These are phyloP conservation scores for Lycium barbarum DNA, from an alignment of 257 asterid genomes.

Conservation along the genomic window DNA sequence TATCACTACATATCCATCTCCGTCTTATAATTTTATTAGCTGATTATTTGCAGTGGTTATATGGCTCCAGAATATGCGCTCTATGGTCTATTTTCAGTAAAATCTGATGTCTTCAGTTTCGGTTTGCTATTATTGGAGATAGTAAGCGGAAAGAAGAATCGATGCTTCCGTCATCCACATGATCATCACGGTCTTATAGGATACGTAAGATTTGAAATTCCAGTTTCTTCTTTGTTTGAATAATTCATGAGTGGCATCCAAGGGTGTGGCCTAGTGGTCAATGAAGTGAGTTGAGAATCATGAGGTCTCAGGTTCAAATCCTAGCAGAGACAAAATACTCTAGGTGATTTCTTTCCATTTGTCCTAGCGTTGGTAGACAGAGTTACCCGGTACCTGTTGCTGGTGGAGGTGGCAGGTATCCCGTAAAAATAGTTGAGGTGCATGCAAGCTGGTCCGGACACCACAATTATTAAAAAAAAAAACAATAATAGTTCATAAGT, in stretches of 20 bases:
- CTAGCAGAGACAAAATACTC: too few species aligned
- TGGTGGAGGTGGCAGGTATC: too few species aligned
- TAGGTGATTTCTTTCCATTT: too few species aligned
- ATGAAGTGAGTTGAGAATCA: too few species aligned
- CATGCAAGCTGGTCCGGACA: too few species aligned
- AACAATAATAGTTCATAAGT: background rate
- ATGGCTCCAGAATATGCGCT: slow-evolving; percentile 50
- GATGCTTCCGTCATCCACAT: slow-evolving; percentile 34
- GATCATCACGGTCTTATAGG: slow-evolving; percentile 40
- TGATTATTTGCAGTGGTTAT: slow-evolving; percentile 38
- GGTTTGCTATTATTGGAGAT: slow-evolving; percentile 42
- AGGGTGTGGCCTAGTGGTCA: too few species aligned
- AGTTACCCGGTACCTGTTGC: too few species aligned
- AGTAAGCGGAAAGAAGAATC: slow-evolving; percentile 37
- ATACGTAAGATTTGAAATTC: slow-evolving; percentile 36
- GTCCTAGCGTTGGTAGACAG: too few species aligned
- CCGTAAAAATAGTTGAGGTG: too few species aligned
- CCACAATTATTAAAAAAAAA: too few species aligned
- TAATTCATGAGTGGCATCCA: background rate
- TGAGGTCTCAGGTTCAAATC: too few species aligned
- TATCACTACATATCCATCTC: background rate
- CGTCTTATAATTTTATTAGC: background rate
- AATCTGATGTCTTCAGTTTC: slow-evolving; percentile 45
- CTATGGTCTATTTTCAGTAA: slow-evolving; percentile 43
- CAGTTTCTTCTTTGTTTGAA: background rate